Evolutionary conservation across 139 green algal species (phyloP).

Genomic region (Trebouxia sp.): DNA sequence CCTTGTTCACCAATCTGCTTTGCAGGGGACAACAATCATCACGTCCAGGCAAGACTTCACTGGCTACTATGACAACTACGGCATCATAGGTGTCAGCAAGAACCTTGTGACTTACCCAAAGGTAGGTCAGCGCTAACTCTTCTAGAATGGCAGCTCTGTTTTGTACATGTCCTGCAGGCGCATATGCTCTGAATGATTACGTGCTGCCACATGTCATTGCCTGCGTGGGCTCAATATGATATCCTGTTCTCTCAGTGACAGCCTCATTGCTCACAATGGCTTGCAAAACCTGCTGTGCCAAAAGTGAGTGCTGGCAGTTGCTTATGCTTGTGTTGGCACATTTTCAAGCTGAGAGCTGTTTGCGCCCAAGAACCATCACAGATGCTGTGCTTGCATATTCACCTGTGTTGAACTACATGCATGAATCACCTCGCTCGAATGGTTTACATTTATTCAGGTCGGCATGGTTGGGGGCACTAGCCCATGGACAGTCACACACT

Average conservation of each 20-base stretch:
- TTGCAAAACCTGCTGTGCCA: too few species aligned
- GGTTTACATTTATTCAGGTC: not conserved
- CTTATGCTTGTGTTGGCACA: too few species aligned
- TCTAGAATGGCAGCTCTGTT: not conserved
- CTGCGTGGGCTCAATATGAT: too few species aligned
- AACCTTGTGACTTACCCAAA: not conserved
- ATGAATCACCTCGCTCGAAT: not conserved
- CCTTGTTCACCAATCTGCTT: too few species aligned
- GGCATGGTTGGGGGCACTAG: not conserved
- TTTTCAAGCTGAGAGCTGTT: not conserved
- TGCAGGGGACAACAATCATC: not conserved
- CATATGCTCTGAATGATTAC: too few species aligned
- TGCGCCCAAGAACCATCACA: not conserved
- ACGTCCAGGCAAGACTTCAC: not conserved
- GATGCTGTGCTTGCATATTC: not conserved
- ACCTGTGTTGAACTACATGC: not conserved
- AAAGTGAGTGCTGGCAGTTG: too few species aligned
- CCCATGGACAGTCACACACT: slow-evolving; percentile 16
- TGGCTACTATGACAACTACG: not conserved
- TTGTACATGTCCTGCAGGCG: not conserved
- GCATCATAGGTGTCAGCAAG: slow-evolving; percentile 8
- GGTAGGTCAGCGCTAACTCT: not conserved
- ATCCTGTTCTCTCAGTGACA: too few species aligned
- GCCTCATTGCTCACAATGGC: too few species aligned
- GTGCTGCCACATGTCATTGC: too few species aligned